Base-by-base conservation (phyloP, 805 yeast genomes). In the Saccharomycopsis sp. region DNA sequence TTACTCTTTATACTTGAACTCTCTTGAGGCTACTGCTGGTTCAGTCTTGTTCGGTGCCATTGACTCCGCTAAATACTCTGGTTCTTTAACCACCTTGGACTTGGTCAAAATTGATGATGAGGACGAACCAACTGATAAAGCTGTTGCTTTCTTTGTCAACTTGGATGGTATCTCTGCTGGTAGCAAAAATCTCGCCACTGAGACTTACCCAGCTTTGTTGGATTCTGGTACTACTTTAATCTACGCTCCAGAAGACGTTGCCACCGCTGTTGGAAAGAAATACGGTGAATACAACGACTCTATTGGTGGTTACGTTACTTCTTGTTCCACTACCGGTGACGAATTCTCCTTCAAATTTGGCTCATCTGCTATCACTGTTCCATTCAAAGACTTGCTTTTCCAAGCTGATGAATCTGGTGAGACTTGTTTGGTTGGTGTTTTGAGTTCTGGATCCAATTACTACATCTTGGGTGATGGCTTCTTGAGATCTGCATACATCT, bases 11-110 rank as follows among this genome's bases (percentile, higher is more conserved):
- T 60, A 60, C 52, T 49, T 60, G 23, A 52, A 58, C 42, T 17
- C 56, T 19, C 44, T 15, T 7, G 52, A 52, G 12, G 54, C 58
- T 14, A 23, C 56, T 7, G 19, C 56, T n/a, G 61, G 63, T 12
- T 51, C 35, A n/a, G n/a, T 60, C 2, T 14, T 60, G 2, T 57
- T 60, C 29, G 63, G 63, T n/a, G 63, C 58, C 20, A 38, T 55
- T 41, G 63, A 58, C 66, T 79, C 78, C 59, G 77, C 81, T 44
- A 86, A 85, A 70, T 84, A 80, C 68, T 55, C 68, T 0, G 90
- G 89, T n/a, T 62, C 69, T 38, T 68, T 85, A 49, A 19, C n/a
- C 19, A 22, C 19, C 2, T 35, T 57, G 44, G 54, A 42, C 23
- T 23, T 59, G 15, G 15, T 59, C 24, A 56, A 59, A 34, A 24